A percentile compares a stretch with the other conserved stretches of the same genome.
Conservation (phyloP, 2,329 filamentous ascomycete species). For the Hypoxylon sp. region DNA sequence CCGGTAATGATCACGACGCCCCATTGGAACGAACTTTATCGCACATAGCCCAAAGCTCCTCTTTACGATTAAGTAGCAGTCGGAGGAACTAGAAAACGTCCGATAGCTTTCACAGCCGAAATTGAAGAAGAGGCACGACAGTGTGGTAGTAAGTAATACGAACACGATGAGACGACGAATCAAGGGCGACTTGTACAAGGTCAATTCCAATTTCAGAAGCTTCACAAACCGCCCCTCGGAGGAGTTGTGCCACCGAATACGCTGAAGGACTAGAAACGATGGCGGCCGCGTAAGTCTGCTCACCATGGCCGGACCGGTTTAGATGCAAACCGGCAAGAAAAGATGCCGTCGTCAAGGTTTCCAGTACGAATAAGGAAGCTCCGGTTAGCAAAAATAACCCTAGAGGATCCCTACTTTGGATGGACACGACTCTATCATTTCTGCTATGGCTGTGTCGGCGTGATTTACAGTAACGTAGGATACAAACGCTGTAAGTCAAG, state of each 20-base stretch:
- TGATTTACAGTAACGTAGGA: conserved; percentile 2
- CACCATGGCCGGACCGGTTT: neutral
- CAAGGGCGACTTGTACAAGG: conserved; percentile 4
- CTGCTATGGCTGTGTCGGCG: neutral
- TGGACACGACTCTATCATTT: neutral
- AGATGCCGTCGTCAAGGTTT: neutral
- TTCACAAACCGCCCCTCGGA: conserved; percentile 10
- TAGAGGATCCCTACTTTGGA: neutral
- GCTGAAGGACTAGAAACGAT: neutral
- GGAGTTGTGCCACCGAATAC: neutral
- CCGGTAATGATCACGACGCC: neutral
- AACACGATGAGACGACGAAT: conserved; percentile 1
- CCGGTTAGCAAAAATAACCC: conserved; percentile 2
- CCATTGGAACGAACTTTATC: neutral
- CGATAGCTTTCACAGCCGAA: conserved; percentile 6
- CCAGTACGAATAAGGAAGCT: conserved; percentile 3
- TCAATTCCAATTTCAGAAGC: conserved; percentile 12
- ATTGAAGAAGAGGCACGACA: neutral
- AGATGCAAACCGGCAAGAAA: conserved; percentile 1
- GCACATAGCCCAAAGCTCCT: neutral
- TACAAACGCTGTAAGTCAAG: neutral
- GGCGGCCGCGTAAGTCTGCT: neutral
- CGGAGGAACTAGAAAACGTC: neutral
- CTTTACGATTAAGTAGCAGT: neutral
- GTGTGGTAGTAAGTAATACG: conserved; percentile 6